A percentile compares a stretch with the other conserved stretches of the same genome.
Evolutionary conservation across 257 asterid species (phyloP).

Genomic region (Henckelia pumila): DNA sequence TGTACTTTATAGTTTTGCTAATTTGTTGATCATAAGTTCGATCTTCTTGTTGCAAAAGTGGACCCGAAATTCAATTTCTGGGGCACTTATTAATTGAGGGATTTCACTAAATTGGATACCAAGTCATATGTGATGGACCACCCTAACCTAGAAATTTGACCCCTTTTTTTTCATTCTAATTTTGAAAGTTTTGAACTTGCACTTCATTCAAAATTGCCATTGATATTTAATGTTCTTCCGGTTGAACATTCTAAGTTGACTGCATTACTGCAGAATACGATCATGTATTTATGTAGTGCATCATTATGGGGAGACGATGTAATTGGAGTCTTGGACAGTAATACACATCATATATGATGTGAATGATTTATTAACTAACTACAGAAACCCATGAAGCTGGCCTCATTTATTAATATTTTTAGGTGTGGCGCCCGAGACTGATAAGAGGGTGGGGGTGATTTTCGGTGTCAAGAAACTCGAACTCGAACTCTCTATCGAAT

Average conservation of each 20-base stretch:
- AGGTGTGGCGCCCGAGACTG: no score
- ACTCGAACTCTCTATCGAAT: no score
- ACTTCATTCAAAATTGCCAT: neutral
- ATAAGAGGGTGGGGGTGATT: no score
- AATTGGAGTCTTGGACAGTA: no score
- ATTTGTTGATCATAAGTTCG: conserved; percentile 22
- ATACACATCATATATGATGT: no score
- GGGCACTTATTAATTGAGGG: conserved; percentile 4
- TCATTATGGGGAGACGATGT: neutral
- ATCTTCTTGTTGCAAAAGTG: neutral
- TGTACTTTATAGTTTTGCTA: conserved; percentile 27
- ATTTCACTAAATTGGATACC: conserved; percentile 11
- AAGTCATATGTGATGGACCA: conserved; percentile 16
- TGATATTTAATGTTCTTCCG: neutral
- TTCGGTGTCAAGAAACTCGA: no score
- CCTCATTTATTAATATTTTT: no score
- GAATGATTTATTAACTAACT: no score
- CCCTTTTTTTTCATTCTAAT: neutral
- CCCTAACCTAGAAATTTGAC: neutral
- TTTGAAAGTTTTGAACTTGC: neutral
- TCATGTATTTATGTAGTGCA: neutral
- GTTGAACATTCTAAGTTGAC: neutral
- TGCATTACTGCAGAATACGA: neutral
- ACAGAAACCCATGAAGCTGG: no score
- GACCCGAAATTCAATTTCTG: conserved; percentile 15